Percentiles rank a stretch among this genome's conserved stretches.
Conservation (phyloP, 352 stramenopile genomes). For the Globisporangium barbulae region DNA sequence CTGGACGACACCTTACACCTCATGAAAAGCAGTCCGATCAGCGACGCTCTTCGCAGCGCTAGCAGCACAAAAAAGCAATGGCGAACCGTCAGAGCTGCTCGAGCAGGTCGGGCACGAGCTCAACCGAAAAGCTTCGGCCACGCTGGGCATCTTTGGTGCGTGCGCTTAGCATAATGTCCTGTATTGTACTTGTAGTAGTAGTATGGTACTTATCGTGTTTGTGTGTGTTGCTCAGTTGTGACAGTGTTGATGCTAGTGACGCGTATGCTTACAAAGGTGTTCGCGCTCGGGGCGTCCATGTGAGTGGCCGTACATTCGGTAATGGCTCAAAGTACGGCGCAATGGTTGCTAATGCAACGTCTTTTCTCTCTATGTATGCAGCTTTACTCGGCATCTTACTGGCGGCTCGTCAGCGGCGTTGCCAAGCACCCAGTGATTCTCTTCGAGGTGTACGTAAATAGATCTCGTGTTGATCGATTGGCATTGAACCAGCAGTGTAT, state of each 20-base stretch:
- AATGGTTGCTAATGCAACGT: not conserved
- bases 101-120: slow-evolving; percentile 13
- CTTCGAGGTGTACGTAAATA: slow-evolving; percentile 10
- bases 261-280: slow-evolving; percentile 11
- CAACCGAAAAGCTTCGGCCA: slow-evolving; percentile 10
- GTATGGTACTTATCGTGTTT: not conserved
- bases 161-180: not conserved
- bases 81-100: slow-evolving; percentile 2
- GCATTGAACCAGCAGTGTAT: not conserved
- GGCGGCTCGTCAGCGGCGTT: slow-evolving; percentile 1
- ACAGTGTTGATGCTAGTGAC: slow-evolving; percentile 12
- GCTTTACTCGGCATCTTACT: not conserved
- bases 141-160: slow-evolving; percentile 14
- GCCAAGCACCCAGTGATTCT: slow-evolving; percentile 6
- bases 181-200: not conserved
- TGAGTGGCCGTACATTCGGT: slow-evolving; percentile 1
- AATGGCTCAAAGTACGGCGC: too few relatives aligned
- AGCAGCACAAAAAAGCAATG: not conserved
- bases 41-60: not conserved
- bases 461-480: not conserved
- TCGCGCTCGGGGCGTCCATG: slow-evolving; percentile 8
- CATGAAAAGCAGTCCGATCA: not conserved
- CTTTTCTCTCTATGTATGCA: not conserved
- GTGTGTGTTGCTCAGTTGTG: not conserved
- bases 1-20: not conserved